Evolutionary conservation across 2,329 filamentous ascomycete species (phyloP).

Genomic region (Exophiala bonariae): DNA sequence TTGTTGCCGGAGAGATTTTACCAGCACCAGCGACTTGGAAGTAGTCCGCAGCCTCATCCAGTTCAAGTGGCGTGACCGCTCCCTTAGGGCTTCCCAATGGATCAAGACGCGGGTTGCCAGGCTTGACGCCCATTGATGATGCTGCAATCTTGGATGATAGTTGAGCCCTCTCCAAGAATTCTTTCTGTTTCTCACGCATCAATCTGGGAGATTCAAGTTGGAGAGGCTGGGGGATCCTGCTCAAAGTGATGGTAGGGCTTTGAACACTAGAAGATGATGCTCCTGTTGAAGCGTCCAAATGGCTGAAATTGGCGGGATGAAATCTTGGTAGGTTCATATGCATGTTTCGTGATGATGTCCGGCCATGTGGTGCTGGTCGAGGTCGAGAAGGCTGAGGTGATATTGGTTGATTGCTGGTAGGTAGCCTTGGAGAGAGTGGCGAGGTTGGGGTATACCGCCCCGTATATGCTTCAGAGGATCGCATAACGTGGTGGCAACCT

Average conservation of each 20-base stretch:
- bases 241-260: slow-evolving; percentile 31
- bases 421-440: slow-evolving; percentile 26
- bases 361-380: slow-evolving; percentile 31
- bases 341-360: slow-evolving; percentile 39
- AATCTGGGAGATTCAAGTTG: slow-evolving; percentile 33
- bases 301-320: slow-evolving; percentile 46
- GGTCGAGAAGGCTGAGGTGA: slow-evolving; percentile 38
- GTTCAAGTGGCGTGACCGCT: slow-evolving; percentile 45
- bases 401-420: slow-evolving; percentile 21
- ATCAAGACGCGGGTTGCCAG: slow-evolving; percentile 45
- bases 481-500: not conserved
- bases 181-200: slow-evolving; percentile 44
- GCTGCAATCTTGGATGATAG: slow-evolving; percentile 33
- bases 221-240: slow-evolving; percentile 29
- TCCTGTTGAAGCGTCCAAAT: slow-evolving; percentile 31
- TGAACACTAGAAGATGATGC: slow-evolving; percentile 31
- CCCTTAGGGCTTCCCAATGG: slow-evolving; percentile 45
- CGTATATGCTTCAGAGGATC: slow-evolving; percentile 13
- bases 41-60: slow-evolving; percentile 41
- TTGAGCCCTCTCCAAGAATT: slow-evolving; percentile 39
- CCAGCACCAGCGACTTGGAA: slow-evolving; percentile 29
- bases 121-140: slow-evolving; percentile 33
- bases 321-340: slow-evolving; percentile 46
- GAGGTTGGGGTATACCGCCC: slow-evolving; percentile 29
- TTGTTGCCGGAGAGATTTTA: slow-evolving; percentile 31